phyloP scores from a whole-genome alignment of 2,329 filamentous ascomycete species.

The Ampelomyces quisqualis region DNA sequence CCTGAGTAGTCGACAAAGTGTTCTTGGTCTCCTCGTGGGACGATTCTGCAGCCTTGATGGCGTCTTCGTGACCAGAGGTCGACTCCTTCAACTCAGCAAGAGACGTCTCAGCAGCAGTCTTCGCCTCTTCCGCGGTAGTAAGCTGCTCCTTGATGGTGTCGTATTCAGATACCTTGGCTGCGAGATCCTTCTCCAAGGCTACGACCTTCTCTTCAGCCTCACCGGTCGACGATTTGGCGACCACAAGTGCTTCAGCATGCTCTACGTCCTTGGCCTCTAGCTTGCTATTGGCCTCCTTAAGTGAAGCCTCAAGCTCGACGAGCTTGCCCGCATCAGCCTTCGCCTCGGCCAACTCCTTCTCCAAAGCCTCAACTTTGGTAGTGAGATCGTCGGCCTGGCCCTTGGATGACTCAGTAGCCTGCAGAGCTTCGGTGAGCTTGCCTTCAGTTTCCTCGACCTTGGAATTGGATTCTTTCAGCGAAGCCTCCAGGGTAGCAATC shows the following conservation, averaged over 20 bases:
- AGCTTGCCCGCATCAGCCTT: slow-evolving; percentile 30
- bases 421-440: slow-evolving; percentile 16
- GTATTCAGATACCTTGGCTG: slow-evolving; percentile 13
- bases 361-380: slow-evolving; percentile 12
- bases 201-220: slow-evolving; percentile 26
- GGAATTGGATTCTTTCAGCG: slow-evolving; percentile 16
- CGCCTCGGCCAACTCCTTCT: slow-evolving; percentile 24
- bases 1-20: slow-evolving; percentile 11
- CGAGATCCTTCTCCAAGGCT: slow-evolving; percentile 31
- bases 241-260: slow-evolving; percentile 23
- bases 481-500: slow-evolving; percentile 23
- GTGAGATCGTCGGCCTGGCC: slow-evolving; percentile 9
- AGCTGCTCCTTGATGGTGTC: slow-evolving; percentile 19
- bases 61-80: slow-evolving; percentile 7
- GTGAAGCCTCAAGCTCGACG: slow-evolving; percentile 25
- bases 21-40: slow-evolving; percentile 18
- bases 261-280: slow-evolving; percentile 26
- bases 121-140: slow-evolving; percentile 18
- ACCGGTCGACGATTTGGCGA: slow-evolving; percentile 22
- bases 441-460: slow-evolving; percentile 17
- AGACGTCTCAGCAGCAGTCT: slow-evolving; percentile 22
- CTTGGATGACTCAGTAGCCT: slow-evolving; percentile 18
- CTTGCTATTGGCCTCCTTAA: slow-evolving; percentile 20
- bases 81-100: slow-evolving; percentile 23
- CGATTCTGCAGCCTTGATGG: slow-evolving; percentile 6